These are phyloP conservation scores for Stagonosporopsis cucurbitacearum DNA, from an alignment of 2,329 filamentous ascomycete species.

Conservation along the genomic window DNA sequence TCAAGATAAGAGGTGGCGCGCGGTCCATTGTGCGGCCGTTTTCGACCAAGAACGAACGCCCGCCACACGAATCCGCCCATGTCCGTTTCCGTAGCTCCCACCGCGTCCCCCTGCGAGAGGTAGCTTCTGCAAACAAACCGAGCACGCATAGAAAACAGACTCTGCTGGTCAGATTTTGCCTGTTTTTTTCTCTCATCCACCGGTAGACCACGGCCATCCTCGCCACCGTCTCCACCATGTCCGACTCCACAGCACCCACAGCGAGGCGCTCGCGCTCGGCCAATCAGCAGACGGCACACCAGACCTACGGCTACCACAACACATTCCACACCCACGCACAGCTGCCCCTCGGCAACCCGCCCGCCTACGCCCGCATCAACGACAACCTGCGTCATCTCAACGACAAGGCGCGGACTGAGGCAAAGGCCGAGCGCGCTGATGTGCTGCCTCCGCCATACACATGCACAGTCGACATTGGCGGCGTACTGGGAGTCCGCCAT, in stretches of 20 bases:
- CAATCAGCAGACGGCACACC: slow-evolving; percentile 29
- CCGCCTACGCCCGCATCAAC: slow-evolving; percentile 41
- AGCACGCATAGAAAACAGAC: slow-evolving; percentile 16
- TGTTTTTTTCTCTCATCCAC: background rate
- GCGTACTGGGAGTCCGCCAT: slow-evolving; percentile 62
- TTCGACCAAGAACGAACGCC: slow-evolving; percentile 16
- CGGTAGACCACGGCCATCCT: slow-evolving; percentile 3
- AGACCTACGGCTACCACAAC: slow-evolving; percentile 52
- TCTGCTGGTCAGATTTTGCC: slow-evolving; percentile 8
- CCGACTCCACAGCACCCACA: slow-evolving; percentile 12
- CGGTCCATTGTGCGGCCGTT: slow-evolving; percentile 18
- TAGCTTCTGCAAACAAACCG: slow-evolving; percentile 17
- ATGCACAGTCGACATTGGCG: slow-evolving; percentile 45
- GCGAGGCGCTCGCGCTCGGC: slow-evolving; percentile 25
- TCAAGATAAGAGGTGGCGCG: slow-evolving; percentile 17
- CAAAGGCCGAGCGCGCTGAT: slow-evolving; percentile 22
- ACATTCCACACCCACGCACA: slow-evolving; percentile 50
- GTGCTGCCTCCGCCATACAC: slow-evolving; percentile 44
- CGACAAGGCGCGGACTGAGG: slow-evolving; percentile 31
- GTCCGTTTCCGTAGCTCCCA: slow-evolving; percentile 14
- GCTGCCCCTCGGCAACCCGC: slow-evolving; percentile 36
- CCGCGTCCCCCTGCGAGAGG: slow-evolving; percentile 11
- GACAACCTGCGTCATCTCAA: slow-evolving; percentile 33
- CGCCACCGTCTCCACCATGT: slow-evolving; percentile 8
- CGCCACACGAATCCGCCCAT: slow-evolving; percentile 12